phyloP scores from a whole-genome alignment of 805 yeast genomes.

The Starmerella kuoi region DNA sequence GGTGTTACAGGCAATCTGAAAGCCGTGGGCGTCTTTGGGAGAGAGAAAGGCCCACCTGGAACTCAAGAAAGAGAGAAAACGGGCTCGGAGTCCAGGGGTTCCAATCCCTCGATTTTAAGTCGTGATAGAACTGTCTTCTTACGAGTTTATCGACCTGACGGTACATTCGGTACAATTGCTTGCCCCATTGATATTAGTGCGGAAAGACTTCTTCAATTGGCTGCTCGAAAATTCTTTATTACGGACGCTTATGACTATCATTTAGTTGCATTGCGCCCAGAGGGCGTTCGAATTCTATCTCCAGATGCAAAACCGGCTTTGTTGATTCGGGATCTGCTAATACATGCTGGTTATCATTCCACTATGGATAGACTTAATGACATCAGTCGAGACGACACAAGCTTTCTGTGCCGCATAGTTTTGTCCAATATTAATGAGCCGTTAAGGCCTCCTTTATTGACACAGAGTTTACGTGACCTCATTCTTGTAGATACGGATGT shows the following conservation, averaged over 20 bases:
- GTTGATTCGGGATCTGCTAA: constrained; percentile 13
- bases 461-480: constrained; percentile 12
- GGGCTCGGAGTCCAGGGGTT: too few relatives aligned
- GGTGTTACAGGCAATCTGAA: too few relatives aligned
- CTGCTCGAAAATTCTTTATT: constrained; percentile 55
- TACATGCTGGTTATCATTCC: constrained; percentile 18
- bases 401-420: constrained; percentile 21
- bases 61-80: too few relatives aligned
- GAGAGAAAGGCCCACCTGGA: too few relatives aligned
- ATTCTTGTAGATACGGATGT: constrained; percentile 15
- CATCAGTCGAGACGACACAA: constrained; percentile 21
- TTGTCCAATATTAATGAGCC: constrained; percentile 14
- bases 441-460: constrained; percentile 15
- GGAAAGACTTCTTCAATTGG: constrained; percentile 53
- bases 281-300: constrained; percentile 13
- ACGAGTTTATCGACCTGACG: constrained; percentile 71
- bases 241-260: constrained; percentile 16
- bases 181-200: constrained; percentile 71
- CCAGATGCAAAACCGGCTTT: constrained; percentile 13
- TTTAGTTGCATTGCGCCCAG: constrained; percentile 15
- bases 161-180: constrained; percentile 71
- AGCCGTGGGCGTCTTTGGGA: too few relatives aligned
- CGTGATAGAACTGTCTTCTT: constrained; percentile 27
- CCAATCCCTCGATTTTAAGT: too few relatives aligned
- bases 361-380: constrained; percentile 11